Percentiles rank a stretch among this genome's conserved stretches.
These are phyloP conservation scores for Lasiosphaeria hispida DNA, from an alignment of 495 filamentous ascomycete species.

Conservation along the genomic window DNA sequence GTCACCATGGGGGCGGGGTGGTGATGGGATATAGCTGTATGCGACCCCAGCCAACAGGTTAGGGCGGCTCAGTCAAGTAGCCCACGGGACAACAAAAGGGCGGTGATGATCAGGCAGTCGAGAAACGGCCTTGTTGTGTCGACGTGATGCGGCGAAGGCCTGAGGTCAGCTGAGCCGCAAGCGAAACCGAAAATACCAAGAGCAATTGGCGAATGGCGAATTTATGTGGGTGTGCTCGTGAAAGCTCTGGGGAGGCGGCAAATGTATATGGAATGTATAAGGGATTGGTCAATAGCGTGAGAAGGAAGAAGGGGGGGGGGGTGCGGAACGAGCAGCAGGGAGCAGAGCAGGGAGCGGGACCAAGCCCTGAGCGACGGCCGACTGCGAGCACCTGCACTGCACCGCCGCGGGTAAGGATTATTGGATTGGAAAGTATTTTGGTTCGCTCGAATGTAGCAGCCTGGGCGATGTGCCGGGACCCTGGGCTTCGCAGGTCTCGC, in stretches of 20 bases:
- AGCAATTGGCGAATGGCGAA: not conserved
- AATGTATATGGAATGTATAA: slow-evolving; percentile 3
- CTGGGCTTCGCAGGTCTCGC: slow-evolving; percentile 14
- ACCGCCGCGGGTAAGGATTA: slow-evolving; percentile 29
- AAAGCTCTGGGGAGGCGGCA: slow-evolving; percentile 7
- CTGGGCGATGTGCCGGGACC: slow-evolving; percentile 26
- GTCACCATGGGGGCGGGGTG: slow-evolving; percentile 4
- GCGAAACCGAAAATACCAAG: not conserved
- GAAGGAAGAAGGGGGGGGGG: not conserved
- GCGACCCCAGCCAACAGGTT: not conserved
- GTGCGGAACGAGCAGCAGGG: slow-evolving; percentile 7
- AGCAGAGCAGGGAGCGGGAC: slow-evolving; percentile 10
- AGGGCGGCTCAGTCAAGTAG: not conserved
- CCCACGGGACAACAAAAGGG: not conserved
- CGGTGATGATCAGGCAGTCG: not conserved
- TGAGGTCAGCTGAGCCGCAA: slow-evolving; percentile 12
- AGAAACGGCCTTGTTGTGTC: not conserved
- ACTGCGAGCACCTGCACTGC: slow-evolving; percentile 1
- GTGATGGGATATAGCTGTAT: not conserved
- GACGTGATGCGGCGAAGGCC: not conserved
- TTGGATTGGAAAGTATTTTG: slow-evolving; percentile 26
- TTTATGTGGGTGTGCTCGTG: not conserved
- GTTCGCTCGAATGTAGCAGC: slow-evolving; percentile 31
- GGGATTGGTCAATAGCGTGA: slow-evolving; percentile 3
- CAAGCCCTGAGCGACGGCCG: not conserved